Conservation (phyloP, 768 basidiomycete species). For the Mycena venus region DNA sequence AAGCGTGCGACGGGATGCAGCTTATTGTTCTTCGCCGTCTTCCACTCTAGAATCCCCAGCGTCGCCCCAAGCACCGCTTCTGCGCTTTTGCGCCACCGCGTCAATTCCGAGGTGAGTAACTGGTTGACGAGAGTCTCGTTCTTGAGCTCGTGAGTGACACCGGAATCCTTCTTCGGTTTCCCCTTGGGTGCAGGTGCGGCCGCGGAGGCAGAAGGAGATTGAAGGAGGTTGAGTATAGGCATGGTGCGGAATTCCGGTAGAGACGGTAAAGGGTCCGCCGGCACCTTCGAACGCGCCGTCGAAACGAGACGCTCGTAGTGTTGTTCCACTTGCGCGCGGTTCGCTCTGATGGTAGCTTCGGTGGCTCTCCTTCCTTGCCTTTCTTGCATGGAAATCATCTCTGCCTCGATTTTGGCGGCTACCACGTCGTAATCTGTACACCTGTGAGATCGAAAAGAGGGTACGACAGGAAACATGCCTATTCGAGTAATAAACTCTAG, state of each 20-base stretch:
- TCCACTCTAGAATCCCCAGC: conserved; percentile 69
- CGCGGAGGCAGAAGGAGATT: conserved; percentile 41
- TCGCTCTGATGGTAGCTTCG: conserved; percentile 14
- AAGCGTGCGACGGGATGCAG: conserved; percentile 71
- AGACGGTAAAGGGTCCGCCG: conserved; percentile 17
- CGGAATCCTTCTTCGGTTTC: conserved; percentile 29
- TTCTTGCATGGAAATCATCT: conserved; percentile 21
- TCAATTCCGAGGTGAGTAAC: conserved; percentile 59
- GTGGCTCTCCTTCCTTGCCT: neutral
- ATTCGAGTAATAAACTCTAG: conserved; percentile 51
- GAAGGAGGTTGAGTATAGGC: conserved; percentile 27
- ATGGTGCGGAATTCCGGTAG: conserved; percentile 27
- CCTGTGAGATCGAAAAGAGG: neutral
- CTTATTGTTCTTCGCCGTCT: conserved; percentile 56
- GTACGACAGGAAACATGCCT: conserved; percentile 48
- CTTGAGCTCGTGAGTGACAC: conserved; percentile 43
- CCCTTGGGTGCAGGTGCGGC: conserved; percentile 39
- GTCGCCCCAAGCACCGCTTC: conserved; percentile 56
- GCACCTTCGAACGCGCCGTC: neutral
- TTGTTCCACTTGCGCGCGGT: conserved; percentile 23
- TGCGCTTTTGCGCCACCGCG: conserved; percentile 62
- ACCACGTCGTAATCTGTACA: conserved; percentile 46
- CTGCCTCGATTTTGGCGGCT: conserved; percentile 20
- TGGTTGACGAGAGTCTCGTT: conserved; percentile 46
- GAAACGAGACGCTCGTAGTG: conserved; percentile 28